phyloP scores from a whole-genome alignment of 1,284 basidiomycete species.

The Apiotrichum brassicae region DNA sequence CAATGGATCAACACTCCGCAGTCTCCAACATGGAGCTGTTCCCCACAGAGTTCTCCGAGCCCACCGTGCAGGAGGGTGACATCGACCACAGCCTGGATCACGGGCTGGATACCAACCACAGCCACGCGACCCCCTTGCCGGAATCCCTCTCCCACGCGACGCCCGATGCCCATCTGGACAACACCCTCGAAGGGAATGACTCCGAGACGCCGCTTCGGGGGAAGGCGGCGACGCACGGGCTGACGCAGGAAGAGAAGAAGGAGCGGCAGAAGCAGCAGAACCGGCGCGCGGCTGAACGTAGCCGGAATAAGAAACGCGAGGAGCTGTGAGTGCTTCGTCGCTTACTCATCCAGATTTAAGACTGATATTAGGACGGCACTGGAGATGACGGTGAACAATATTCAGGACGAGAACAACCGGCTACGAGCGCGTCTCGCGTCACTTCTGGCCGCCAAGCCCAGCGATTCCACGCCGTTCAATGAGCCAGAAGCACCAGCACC shows the following conservation, averaged over 20 bases:
- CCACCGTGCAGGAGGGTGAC: neutral
- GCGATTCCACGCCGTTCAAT: neutral
- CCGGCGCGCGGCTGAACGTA: conserved; percentile 39
- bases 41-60: neutral
- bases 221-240: conserved; percentile 10
- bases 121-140: no score
- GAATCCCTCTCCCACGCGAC: neutral
- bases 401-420: conserved; percentile 39
- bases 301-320: conserved; percentile 37
- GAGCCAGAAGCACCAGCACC: neutral
- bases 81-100: neutral
- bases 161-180: neutral
- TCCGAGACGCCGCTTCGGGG: conserved; percentile 6
- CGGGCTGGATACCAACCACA: neutral
- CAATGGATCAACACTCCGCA: no score
- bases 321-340: conserved; percentile 33
- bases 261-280: conserved; percentile 40
- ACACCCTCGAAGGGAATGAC: neutral
- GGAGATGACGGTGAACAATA: conserved; percentile 34
- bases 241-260: conserved; percentile 35
- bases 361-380: conserved; percentile 27
- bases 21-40: conserved; percentile 5
- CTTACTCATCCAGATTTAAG: neutral
- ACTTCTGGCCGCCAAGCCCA: conserved; percentile 20
- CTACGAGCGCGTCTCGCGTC: conserved; percentile 29